A percentile compares a stretch with the other conserved stretches of the same genome.
Conservation (phyloP, 164 flowering plant species). For the Akebia trifoliata region DNA sequence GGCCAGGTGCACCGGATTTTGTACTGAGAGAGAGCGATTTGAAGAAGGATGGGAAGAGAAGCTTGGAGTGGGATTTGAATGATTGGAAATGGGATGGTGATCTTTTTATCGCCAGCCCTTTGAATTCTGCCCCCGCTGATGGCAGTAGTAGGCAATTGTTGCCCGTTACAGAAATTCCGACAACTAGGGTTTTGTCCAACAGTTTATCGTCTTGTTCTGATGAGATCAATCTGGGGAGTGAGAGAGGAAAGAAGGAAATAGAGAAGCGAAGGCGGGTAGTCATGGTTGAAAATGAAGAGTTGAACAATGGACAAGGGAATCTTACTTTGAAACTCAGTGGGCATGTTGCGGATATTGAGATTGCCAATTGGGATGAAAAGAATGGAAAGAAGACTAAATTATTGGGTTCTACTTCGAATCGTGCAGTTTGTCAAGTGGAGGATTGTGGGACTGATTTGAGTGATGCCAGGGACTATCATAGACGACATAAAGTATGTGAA, state of each 20-base stretch:
- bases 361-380: conserved; percentile 37
- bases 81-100: conserved; percentile 97
- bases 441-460: conserved; percentile 74
- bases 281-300: conserved; percentile 34
- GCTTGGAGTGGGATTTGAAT: conserved; percentile 73
- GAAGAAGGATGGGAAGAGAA: conserved; percentile 47
- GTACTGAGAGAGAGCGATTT: conserved; percentile 23
- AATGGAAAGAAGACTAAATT: conserved; percentile 59
- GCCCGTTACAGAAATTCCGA: conserved; percentile 29
- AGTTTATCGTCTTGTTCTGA: conserved; percentile 33
- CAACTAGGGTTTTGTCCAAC: conserved; percentile 16
- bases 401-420: conserved; percentile 36
- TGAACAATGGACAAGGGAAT: conserved; percentile 35
- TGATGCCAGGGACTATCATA: conserved; percentile 77
- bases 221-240: conserved; percentile 20
- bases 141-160: too few species aligned
- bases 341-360: conserved; percentile 35
- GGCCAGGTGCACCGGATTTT: conserved; percentile 25
- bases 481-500: conserved; percentile 92
- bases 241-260: conserved; percentile 33
- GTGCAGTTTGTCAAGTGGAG: conserved; percentile 84
- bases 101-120: conserved; percentile 55
- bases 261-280: conserved; percentile 62
- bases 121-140: too few species aligned
- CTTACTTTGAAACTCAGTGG: conserved; percentile 76